These are phyloP conservation scores for Claviceps africana DNA, from an alignment of 2,329 filamentous ascomycete species.

Conservation along the genomic window DNA sequence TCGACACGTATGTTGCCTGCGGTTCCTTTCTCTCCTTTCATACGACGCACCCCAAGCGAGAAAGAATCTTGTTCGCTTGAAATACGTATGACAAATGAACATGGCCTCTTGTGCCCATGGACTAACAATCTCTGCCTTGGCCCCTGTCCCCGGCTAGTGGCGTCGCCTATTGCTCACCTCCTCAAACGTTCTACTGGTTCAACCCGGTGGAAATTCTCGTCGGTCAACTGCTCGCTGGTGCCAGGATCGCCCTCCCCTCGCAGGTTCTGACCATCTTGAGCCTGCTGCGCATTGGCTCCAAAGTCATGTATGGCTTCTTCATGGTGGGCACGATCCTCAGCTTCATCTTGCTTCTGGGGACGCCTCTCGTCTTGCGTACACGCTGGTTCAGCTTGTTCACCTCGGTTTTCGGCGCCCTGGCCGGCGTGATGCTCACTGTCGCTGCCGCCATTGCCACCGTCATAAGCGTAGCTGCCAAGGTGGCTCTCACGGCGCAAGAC, in stretches of 20 bases:
- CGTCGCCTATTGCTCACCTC: slow-evolving; percentile 61
- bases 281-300: slow-evolving; percentile 59
- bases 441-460: slow-evolving; percentile 66
- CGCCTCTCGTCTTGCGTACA: slow-evolving; percentile 40
- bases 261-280: slow-evolving; percentile 59
- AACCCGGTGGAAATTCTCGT: slow-evolving; percentile 74
- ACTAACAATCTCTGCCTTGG: not conserved
- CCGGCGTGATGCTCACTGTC: slow-evolving; percentile 52
- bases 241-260: slow-evolving; percentile 66
- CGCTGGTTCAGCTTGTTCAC: slow-evolving; percentile 54
- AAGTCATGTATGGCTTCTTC: slow-evolving; percentile 86
- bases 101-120: not conserved
- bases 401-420: slow-evolving; percentile 51
- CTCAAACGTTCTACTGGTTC: slow-evolving; percentile 70
- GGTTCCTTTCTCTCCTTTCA: not conserved
- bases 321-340: slow-evolving; percentile 55
- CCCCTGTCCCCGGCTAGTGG: slow-evolving; percentile 30
- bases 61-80: not conserved
- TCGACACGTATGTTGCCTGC: slow-evolving; percentile 34
- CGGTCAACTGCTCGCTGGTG: slow-evolving; percentile 66
- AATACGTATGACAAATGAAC: not conserved
- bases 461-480: slow-evolving; percentile 70
- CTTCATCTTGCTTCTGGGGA: slow-evolving; percentile 56
- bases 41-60: not conserved
- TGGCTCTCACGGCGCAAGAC: slow-evolving; percentile 56